Base-by-base conservation (phyloP, 2,329 filamentous ascomycete species). In the Gnomoniopsis sp. region DNA sequence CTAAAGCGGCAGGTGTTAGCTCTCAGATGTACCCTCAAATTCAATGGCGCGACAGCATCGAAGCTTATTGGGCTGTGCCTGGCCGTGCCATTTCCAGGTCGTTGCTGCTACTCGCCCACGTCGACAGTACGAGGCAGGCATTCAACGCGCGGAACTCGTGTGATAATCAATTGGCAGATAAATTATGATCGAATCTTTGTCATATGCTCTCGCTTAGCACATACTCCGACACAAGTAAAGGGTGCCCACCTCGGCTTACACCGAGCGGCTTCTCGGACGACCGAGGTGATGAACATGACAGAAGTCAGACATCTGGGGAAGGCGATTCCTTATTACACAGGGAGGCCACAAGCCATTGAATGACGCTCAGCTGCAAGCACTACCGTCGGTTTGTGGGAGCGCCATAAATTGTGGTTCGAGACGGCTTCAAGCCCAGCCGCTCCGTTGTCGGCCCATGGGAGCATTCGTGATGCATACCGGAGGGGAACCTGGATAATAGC, bases 361-460 rank as follows among this genome's bases (percentile, higher is more conserved):
- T 44, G 41, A 26, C 30, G 4, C 36, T n/a, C n/a, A 56, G 34
- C 38, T 33, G 48, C 48, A 26, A 11, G 17, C 54, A 57, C 21
- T 57, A 19, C 38, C 48, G 48, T 11, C 23, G 49, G 49, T 19
- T 49, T 38, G 26, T 22, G 14, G 33, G 11, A 34, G 36, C 4
- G 26, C 26, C 26, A 17, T 11, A n/a, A 19, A 30, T 21, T 50
- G 55, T 60, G 58, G 58, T 49, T 33, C 51, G 58, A 54, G 26
- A 41, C 55, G 55, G 47, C 50, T 51, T 21, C 26, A 14, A n/a
- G 14, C 38, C 23, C 14, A 26, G 33, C 55, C 55, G 55, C 55
- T 60, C 58, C 58, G 58, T 58, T 60, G 58, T 60, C 58, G 58
- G 58, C 58, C n/a, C 19, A 50, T 46, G 38, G 26, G 26, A 30